These are phyloP conservation scores for Verticillium dahliae DNA, from an alignment of 2,329 filamentous ascomycete genomes.

Conservation along the genomic window DNA sequence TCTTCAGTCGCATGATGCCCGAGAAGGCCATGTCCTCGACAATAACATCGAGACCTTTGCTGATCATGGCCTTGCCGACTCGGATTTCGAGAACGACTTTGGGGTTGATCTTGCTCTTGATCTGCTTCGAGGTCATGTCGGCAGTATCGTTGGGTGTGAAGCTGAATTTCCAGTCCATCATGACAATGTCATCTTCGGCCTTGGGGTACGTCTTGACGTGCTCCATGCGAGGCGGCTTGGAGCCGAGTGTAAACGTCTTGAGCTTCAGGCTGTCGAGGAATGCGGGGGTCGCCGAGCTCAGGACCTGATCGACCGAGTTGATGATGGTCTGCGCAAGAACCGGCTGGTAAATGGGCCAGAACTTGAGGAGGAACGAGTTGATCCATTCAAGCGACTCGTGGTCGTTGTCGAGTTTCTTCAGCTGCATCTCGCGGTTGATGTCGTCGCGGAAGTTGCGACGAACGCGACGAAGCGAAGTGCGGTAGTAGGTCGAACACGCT, in stretches of 20 bases:
- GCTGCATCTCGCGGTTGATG: constrained; percentile 79
- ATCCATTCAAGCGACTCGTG: constrained; percentile 96
- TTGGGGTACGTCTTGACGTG: constrained; percentile 98
- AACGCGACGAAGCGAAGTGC: constrained; percentile 88
- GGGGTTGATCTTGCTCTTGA: constrained; percentile 94
- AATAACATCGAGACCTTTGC: constrained; percentile 94
- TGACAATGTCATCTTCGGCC: constrained; percentile 86
- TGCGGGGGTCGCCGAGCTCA: constrained; percentile 83
- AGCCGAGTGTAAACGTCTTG: constrained; percentile 88
- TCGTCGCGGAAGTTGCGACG: constrained; percentile 95
- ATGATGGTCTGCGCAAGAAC: constrained; percentile 89
- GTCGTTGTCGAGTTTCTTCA: constrained; percentile 83
- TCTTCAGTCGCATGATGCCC: constrained; percentile 92
- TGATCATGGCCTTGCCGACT: constrained; percentile 92
- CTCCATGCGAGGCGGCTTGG: constrained; percentile 91
- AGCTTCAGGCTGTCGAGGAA: constrained; percentile 92
- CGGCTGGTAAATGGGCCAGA: constrained; percentile 98
- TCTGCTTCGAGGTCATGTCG: constrained; percentile 82
- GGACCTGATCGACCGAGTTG: constrained; percentile 89
- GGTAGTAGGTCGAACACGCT: constrained; percentile 87
- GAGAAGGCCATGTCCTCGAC: constrained; percentile 97
- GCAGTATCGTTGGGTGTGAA: constrained; percentile 93
- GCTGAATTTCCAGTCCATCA: constrained; percentile 99
- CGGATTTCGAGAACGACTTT: constrained; percentile 94
- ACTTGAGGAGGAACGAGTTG: constrained; percentile 96